A percentile compares a stretch with the other conserved stretches of the same genome.
Evolutionary conservation across 1,284 basidiomycete species (phyloP).

Genomic region (Cryptococcus sp.): DNA sequence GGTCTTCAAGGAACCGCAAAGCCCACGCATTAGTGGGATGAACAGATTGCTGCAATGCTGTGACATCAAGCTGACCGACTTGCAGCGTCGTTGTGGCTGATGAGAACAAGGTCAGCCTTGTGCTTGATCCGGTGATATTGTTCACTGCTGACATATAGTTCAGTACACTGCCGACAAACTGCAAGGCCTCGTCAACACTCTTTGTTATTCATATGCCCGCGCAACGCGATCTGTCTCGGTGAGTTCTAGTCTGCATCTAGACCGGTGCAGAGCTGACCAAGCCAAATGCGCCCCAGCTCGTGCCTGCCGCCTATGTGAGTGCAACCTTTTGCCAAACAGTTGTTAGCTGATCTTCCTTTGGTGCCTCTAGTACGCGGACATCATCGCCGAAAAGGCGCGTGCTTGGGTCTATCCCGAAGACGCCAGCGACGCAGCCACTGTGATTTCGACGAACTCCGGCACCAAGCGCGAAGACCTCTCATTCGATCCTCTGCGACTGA

Average conservation of each 20-base stretch:
- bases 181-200: conserved; percentile 49
- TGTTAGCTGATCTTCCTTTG: neutral
- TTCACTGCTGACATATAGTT: conserved; percentile 28
- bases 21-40: conserved; percentile 53
- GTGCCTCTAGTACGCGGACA: conserved; percentile 33
- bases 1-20: conserved; percentile 53
- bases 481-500: conserved; percentile 24
- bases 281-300: conserved; percentile 19
- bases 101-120: conserved; percentile 31
- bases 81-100: conserved; percentile 36
- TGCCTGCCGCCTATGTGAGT: conserved; percentile 53
- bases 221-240: conserved; percentile 54
- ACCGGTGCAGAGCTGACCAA: conserved; percentile 2
- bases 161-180: conserved; percentile 48
- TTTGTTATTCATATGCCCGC: conserved; percentile 54
- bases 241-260: conserved; percentile 8
- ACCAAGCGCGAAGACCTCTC: conserved; percentile 7
- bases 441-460: conserved; percentile 12
- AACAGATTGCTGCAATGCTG: neutral
- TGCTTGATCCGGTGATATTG: neutral
- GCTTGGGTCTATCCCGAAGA: conserved; percentile 50
- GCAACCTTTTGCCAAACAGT: conserved; percentile 13
- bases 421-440: conserved; percentile 10
- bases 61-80: conserved; percentile 16
- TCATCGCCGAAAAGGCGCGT: conserved; percentile 53